A percentile compares a stretch with the other conserved stretches of the same genome.
Evolutionary conservation across 2,329 filamentous ascomycete species (phyloP).

Genomic region (Trichoderma guizhouense): DNA sequence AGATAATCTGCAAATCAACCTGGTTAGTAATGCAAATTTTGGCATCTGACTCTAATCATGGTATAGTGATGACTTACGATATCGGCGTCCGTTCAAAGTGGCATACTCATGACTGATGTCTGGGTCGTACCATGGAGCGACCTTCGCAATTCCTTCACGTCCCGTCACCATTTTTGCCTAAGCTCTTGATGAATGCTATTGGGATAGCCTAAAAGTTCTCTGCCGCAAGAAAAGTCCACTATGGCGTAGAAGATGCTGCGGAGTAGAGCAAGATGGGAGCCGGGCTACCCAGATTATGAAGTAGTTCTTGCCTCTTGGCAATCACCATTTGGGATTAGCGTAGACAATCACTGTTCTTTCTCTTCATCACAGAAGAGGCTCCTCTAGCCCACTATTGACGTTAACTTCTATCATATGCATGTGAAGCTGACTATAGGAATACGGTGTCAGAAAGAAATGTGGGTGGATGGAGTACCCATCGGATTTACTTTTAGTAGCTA

Average conservation of each 20-base stretch:
- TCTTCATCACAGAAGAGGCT: too few species aligned
- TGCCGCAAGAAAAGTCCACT: background rate
- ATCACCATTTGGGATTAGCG: background rate
- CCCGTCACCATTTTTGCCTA: background rate
- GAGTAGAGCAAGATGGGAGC: background rate
- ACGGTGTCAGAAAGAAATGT: too few species aligned
- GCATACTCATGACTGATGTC: background rate
- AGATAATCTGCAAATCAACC: background rate
- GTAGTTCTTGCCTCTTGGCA: background rate
- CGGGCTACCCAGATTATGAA: background rate
- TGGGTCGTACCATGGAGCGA: background rate
- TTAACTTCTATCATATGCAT: too few species aligned
- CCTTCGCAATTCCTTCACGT: background rate
- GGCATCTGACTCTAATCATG: background rate
- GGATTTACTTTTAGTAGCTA: background rate
- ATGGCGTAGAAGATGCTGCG: too few species aligned
- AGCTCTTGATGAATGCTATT: background rate
- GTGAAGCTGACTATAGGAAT: too few species aligned
- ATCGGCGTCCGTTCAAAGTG: background rate
- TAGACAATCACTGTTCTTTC: background rate
- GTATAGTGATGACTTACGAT: background rate
- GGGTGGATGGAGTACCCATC: too few species aligned
- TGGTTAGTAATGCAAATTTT: background rate
- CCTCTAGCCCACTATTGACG: too few species aligned
- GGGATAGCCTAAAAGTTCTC: background rate